A percentile compares a stretch with the other conserved stretches of the same genome.
phyloP scores from a whole-genome alignment of 202 grass and related monocot species.

The Bolboschoenoplectus hybrid region DNA sequence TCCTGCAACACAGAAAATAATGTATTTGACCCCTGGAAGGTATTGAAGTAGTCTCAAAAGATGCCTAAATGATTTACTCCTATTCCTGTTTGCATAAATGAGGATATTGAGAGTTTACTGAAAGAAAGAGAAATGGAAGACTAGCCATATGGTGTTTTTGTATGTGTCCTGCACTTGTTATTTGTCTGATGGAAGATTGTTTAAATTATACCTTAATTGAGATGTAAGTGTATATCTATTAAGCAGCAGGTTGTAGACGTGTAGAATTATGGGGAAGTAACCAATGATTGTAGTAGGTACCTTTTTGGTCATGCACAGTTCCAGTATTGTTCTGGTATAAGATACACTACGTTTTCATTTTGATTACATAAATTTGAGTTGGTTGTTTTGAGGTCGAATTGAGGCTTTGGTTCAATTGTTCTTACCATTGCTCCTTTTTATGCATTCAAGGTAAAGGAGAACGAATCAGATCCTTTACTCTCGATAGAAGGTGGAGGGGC shows the following conservation, averaged over 20 bases:
- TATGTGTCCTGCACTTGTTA: background rate
- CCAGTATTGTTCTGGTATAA: conserved; percentile 9
- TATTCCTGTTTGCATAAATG: conserved; percentile 21
- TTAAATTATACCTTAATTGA: background rate
- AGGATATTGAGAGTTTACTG: background rate
- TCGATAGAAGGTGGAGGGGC: conserved; percentile 42
- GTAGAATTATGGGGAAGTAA: background rate
- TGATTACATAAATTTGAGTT: background rate
- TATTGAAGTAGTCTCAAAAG: background rate
- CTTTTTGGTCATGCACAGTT: conserved; percentile 1
- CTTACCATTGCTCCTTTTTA: conserved; percentile 17
- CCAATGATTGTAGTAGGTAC: background rate
- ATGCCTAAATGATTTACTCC: background rate
- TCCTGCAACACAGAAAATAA: background rate
- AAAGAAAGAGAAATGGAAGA: background rate
- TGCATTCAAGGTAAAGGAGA: conserved; percentile 58
- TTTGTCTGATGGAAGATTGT: too few species aligned
- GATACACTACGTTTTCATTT: background rate
- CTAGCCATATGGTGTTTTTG: background rate
- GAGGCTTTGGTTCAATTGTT: conserved; percentile 22
- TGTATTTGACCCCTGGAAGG: background rate
- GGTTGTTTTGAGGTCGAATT: background rate
- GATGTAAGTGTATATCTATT: background rate
- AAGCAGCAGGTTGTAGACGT: background rate
- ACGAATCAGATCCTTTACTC: conserved; percentile 72